A percentile compares a stretch with the other conserved stretches of the same genome.
Evolutionary conservation across 2,329 filamentous ascomycete genomes (phyloP).

Genomic region (Alternaria metachromatica): DNA sequence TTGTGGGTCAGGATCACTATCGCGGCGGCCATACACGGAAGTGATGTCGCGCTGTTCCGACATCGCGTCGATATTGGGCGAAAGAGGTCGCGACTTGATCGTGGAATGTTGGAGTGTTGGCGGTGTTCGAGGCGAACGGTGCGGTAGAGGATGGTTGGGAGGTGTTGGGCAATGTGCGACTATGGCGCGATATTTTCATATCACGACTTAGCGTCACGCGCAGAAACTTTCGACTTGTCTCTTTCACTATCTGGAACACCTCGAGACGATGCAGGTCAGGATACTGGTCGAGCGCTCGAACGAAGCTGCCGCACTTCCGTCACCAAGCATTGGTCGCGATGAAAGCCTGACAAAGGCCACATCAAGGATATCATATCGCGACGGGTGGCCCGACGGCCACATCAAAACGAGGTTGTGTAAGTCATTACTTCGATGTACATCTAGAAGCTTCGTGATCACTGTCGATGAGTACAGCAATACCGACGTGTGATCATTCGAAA

Average conservation of each 20-base stretch:
- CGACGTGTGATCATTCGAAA: neutral
- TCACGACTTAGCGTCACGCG: neutral
- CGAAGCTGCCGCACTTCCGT: neutral
- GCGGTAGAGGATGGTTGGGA: neutral
- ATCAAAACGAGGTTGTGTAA: neutral
- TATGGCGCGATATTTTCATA: neutral
- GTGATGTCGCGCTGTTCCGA: neutral
- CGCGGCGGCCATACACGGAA: neutral
- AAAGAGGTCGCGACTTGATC: neutral
- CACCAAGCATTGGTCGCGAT: neutral
- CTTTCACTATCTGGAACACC: neutral
- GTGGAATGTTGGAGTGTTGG: neutral
- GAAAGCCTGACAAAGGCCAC: neutral
- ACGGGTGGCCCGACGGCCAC: neutral
- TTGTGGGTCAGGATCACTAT: neutral
- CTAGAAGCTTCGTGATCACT: neutral
- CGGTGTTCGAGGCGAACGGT: neutral
- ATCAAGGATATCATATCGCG: neutral
- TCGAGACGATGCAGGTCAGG: neutral
- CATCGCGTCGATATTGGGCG: neutral
- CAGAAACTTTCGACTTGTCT: neutral
- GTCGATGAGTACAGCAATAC: neutral
- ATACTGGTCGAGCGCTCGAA: accelerated
- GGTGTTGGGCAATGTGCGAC: neutral
- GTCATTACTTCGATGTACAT: neutral